phyloP scores from a whole-genome alignment of 805 yeast genomes.

The Kuraishia cidri region DNA sequence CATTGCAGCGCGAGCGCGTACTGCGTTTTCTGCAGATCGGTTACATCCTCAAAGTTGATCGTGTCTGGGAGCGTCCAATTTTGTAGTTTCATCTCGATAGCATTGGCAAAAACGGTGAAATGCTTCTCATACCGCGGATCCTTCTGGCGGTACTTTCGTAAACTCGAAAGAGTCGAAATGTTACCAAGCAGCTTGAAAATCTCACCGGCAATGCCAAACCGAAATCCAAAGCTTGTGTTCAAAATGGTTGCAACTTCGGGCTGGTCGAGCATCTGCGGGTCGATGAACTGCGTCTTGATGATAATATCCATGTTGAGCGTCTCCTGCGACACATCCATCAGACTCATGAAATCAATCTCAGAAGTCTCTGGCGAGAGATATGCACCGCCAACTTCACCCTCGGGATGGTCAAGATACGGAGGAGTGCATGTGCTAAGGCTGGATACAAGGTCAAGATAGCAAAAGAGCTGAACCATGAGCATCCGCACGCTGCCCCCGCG shows the following conservation, averaged over 20 bases:
- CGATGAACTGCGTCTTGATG: no score
- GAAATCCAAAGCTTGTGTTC: constrained; percentile 17
- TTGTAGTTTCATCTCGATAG: constrained; percentile 18
- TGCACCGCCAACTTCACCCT: no score
- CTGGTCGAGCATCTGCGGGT: no score
- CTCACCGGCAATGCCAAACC: constrained; percentile 20
- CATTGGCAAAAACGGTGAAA: constrained; percentile 14
- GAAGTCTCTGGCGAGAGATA: no score
- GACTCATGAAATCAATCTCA: no score
- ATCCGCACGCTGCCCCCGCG: constrained; percentile 9
- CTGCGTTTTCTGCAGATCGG: constrained; percentile 12
- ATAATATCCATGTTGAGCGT: no score
- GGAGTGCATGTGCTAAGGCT: constrained; percentile 18
- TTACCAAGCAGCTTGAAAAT: constrained; percentile 18
- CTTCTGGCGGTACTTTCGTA: constrained; percentile 9
- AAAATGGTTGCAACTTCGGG: constrained; percentile 12
- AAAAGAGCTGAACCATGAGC: constrained; percentile 17
- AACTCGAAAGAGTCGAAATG: constrained; percentile 16
- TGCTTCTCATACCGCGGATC: constrained; percentile 12
- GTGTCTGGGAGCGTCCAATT: constrained; percentile 15
- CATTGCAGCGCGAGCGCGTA: constrained; percentile 19
- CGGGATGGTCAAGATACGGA: constrained; percentile 14
- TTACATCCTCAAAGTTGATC: constrained; percentile 9
- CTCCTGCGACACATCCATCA: no score
- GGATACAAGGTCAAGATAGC: constrained; percentile 18